Base-by-base conservation (phyloP, 345 rosid species). In the Rhodamnia argentea region DNA sequence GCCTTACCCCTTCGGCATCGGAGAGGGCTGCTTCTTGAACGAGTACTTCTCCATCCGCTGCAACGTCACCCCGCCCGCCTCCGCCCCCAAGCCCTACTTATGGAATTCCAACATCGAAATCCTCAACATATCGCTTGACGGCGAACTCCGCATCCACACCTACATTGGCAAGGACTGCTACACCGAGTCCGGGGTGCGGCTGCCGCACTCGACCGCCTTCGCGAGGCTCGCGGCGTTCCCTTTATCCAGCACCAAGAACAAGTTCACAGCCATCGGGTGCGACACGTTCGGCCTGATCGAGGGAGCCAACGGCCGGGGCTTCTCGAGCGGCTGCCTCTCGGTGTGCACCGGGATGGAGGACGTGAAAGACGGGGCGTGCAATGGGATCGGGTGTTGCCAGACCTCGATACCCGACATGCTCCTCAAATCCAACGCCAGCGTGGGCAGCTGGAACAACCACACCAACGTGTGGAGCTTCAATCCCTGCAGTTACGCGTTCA, bases 401-500 rank as follows among this genome's bases (percentile, higher is more conserved):
- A 70, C 50, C 7, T 1, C 52, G 0, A 88, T 90, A 32, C 88
- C 89, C 0, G 29, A 29, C 40, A 86, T 82, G 32, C 56, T 83
- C 26, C 6, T 20, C 5, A 12, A 62, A 1, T 58, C 74, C 15
- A 2, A 2, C 0, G 2, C 86, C 1, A 2, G 4, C 1, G 27
- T 62, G 2, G 1, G 0, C 1, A 84, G 85, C 50, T 0, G 13
- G 42, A 1, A 37, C 2, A 29, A 51, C 13, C 88, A 90, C 32
- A 18, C 5, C 16, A 0, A 24, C 0, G 82, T 82, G 5, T 20
- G 51, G 70, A 13, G n/a, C 22, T 86, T 86, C 86, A 90, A 84
- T 84, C 88, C 86, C 6, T 90, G 91, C 74, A 85, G 89, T 84
- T 87, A 86, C 58, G 85, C 89, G 8, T 88, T 90, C 78, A 15